Base-by-base conservation (phyloP, 177 flowering plant species). In the Telopea speciosissima region DNA sequence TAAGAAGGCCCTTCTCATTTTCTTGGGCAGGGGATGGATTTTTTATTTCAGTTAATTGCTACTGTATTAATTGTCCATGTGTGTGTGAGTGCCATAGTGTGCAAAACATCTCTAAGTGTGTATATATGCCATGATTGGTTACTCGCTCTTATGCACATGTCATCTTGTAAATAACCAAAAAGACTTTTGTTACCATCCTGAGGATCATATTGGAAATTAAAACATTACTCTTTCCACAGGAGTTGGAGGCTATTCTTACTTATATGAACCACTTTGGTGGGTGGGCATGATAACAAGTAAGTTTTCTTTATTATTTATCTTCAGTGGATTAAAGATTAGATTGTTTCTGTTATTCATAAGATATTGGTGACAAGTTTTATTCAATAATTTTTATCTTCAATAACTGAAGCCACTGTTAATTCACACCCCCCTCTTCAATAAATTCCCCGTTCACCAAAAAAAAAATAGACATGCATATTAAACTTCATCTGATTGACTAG, bases 211-310 rank as follows among this genome's bases (percentile, higher is more conserved):
- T 33, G 40, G 40, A 33, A 33, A 33, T 33, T 33, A 33, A 3
- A 16, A 45, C 54, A 45, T 23, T n/a, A n/a, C 23, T 68, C 5
- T 68, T 62, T 26, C 70, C 21, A 19, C 88, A 87, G 89, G 91
- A 22, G 75, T 70, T 73, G 91, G 91, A 72, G 91, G 91, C 23
- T 85, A 83, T 80, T 80, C 87, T 33, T 87, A 87, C 79, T 78
- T 87, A 44, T 81, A 80, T 36, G 89, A 87, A 79, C 91, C 91
- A 26, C 85, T 87, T 14, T 87, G 90, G 90, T 87, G 90, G 90
- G 79, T 72, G 56, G 90, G 90, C 74, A 85, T 87, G 89, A 83
- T 83, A 75, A 82, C 91, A 74, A 87, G 89, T 87, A 52, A 80
- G 90, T 84, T 69, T 33, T 23, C 24, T 24, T n/a, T 60, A 12